Percentiles rank a stretch among this genome's conserved stretches.
phyloP scores from a whole-genome alignment of 176 grass and related monocot genomes.

The Carex littledalei region DNA sequence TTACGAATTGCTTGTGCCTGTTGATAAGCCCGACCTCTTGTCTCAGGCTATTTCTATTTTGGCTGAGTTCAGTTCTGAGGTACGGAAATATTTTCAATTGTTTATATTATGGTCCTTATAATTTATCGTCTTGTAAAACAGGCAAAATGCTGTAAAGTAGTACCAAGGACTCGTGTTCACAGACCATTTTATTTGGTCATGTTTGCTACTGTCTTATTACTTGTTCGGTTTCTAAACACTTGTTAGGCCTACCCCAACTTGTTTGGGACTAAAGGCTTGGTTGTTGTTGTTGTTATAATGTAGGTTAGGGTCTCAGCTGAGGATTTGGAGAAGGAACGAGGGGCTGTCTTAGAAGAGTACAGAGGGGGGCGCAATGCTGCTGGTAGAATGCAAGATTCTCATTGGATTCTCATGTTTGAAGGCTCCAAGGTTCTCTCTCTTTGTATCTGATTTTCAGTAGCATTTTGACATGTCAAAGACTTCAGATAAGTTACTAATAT shows the following conservation, averaged over 20 bases:
- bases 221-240: background rate
- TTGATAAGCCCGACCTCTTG: conserved; percentile 81
- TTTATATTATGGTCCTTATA: background rate
- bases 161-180: background rate
- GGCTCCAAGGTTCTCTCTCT: conserved; percentile 73
- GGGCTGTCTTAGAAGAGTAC: conserved; percentile 94
- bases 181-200: background rate
- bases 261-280: no score
- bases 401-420: conserved; percentile 89
- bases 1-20: conserved; percentile 92
- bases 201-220: conserved; percentile 10
- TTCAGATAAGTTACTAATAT: conserved; percentile 9
- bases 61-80: conserved; percentile 95
- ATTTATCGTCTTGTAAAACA: background rate
- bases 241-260: no score
- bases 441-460: conserved; percentile 1
- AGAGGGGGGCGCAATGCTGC: conserved; percentile 90
- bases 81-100: conserved; percentile 14
- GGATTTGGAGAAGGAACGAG: conserved; percentile 96
- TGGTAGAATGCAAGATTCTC: conserved; percentile 91
- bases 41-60: conserved; percentile 92
- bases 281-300: background rate
- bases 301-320: conserved; percentile 76
- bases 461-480: background rate
- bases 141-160: background rate